phyloP scores from a whole-genome alignment of 140 eudicot genomes.

The Erigeron philadelphicus region DNA sequence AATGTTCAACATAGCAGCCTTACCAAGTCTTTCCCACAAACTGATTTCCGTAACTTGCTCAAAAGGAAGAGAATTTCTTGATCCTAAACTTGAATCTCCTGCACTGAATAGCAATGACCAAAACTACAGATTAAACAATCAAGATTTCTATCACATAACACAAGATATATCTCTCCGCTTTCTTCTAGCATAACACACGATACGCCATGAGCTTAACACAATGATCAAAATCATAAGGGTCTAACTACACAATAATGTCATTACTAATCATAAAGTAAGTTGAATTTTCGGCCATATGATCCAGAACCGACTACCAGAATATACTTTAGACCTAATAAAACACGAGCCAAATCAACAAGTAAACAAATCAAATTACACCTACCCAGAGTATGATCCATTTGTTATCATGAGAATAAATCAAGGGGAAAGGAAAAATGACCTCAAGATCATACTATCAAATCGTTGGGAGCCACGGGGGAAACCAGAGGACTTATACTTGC shows the following conservation, averaged over 20 bases:
- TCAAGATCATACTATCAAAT: slow-evolving; percentile 50
- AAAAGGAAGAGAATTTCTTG: slow-evolving; percentile 33
- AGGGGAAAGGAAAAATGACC: slow-evolving; percentile 35
- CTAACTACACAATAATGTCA: too few species aligned
- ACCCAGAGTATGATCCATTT: too few species aligned
- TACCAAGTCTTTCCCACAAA: slow-evolving; percentile 94
- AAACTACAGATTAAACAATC: slow-evolving; percentile 7
- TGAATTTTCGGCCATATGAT: too few species aligned
- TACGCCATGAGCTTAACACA: background rate
- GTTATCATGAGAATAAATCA: too few species aligned
- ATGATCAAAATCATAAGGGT: too few species aligned
- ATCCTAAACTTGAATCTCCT: slow-evolving; percentile 46
- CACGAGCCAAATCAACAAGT: background rate
- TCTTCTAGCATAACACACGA: background rate
- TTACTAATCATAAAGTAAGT: too few species aligned
- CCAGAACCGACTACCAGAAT: too few species aligned
- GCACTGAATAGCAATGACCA: slow-evolving; percentile 46
- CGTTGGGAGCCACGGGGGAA: slow-evolving; percentile 64
- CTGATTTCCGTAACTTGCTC: slow-evolving; percentile 66
- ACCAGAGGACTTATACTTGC: slow-evolving; percentile 62
- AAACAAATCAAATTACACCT: background rate
- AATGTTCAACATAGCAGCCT: slow-evolving; percentile 76
- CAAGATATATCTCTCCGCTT: background rate
- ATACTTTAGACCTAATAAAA: too few species aligned
- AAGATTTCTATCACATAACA: slow-evolving; percentile 13